Evolutionary conservation across 139 green algal genomes (phyloP).

Genomic region (Choricystis sp.): DNA sequence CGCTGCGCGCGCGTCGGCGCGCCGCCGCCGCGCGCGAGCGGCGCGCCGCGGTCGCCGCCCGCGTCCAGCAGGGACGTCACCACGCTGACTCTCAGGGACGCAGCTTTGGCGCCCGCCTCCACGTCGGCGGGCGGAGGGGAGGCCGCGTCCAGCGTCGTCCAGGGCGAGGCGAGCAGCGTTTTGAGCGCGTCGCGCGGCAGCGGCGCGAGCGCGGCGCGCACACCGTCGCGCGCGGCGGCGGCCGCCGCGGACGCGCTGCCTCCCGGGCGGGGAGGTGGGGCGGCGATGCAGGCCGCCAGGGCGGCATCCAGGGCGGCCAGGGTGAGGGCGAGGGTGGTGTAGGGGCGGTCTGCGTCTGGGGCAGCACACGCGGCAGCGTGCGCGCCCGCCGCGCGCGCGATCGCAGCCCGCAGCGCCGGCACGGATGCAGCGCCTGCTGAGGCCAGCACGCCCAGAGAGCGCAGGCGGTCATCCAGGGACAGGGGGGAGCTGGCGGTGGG

Average conservation of each 20-base stretch:
- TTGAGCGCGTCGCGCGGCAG: too few relatives aligned
- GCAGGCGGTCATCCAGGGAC: too few relatives aligned
- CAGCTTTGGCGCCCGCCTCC: background rate
- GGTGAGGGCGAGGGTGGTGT: background rate
- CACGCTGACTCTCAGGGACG: background rate
- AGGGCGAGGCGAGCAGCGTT: background rate
- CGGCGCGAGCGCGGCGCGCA: too few relatives aligned
- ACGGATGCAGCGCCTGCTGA: too few relatives aligned
- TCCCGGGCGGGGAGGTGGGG: background rate
- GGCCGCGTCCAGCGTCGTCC: background rate
- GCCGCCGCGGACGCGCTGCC: background rate
- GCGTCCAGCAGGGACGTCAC: background rate
- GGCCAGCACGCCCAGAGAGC: too few relatives aligned
- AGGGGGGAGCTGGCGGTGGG: too few relatives aligned
- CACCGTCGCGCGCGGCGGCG: background rate
- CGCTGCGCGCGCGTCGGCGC: too few relatives aligned
- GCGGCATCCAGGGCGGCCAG: background rate
- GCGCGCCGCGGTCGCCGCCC: background rate
- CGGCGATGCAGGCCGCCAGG: too few relatives aligned
- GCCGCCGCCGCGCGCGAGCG: background rate
- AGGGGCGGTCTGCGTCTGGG: background rate
- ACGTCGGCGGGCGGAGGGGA: too few relatives aligned
- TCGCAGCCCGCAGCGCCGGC: too few relatives aligned
- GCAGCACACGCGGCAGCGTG: too few relatives aligned
- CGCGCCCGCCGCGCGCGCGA: too few relatives aligned